Percentiles rank a stretch among this genome's conserved stretches.
Conservation (phyloP, 148 eudicot genomes). For the Fallopia convolvulus region DNA sequence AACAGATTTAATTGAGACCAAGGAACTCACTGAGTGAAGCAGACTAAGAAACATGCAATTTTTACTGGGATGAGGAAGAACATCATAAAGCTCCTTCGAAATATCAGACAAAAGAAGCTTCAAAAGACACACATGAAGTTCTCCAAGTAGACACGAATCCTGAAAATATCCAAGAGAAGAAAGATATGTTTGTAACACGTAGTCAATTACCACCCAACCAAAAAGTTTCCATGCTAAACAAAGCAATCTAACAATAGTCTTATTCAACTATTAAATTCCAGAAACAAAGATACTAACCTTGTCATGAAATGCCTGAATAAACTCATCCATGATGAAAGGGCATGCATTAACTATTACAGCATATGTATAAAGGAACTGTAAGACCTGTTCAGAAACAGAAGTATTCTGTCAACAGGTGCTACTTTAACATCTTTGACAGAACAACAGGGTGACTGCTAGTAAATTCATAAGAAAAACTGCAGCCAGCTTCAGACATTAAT, state of each 20-base stretch:
- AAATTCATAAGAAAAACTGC: neutral
- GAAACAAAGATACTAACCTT: conserved; percentile 39
- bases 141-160: conserved; percentile 79
- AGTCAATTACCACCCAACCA: neutral
- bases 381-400: conserved; percentile 44
- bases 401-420: neutral
- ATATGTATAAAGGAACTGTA: conserved; percentile 78
- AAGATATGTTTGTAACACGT: neutral
- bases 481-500: neutral
- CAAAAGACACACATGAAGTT: conserved; percentile 66
- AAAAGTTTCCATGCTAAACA: neutral
- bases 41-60: conserved; percentile 60
- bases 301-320: conserved; percentile 70
- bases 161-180: conserved; percentile 19
- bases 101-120: conserved; percentile 60
- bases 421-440: neutral
- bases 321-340: conserved; percentile 81
- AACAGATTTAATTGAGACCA: neutral
- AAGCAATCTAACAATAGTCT: neutral
- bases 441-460: neutral
- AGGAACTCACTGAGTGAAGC: conserved; percentile 59
- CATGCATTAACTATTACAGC: conserved; percentile 42
- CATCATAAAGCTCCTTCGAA: conserved; percentile 44
- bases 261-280: neutral
- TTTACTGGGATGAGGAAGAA: conserved; percentile 43